These are phyloP conservation scores for Porcisia deanei DNA, from an alignment of 208 protist species.

Conservation along the genomic window DNA sequence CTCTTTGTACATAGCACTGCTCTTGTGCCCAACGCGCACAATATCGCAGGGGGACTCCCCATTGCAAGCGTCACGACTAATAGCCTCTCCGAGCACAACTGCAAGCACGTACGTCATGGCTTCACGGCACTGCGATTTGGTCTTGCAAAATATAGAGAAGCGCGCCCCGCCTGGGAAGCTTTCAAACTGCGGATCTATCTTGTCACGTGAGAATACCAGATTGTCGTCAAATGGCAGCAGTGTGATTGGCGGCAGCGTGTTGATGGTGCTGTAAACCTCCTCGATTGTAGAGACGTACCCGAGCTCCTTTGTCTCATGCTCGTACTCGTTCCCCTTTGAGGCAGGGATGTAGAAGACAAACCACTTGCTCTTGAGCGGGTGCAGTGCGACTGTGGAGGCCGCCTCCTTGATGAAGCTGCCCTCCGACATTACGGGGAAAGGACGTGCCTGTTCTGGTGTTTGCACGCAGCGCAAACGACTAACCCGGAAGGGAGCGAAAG, in stretches of 20 bases:
- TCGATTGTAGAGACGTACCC: constrained; percentile 80
- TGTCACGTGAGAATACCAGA: constrained; percentile 78
- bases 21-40: constrained; percentile 80
- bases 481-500: neutral
- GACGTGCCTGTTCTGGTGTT: neutral
- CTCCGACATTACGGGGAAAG: constrained; percentile 17
- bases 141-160: constrained; percentile 72
- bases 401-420: constrained; percentile 13
- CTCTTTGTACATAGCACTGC: constrained; percentile 54
- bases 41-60: constrained; percentile 58
- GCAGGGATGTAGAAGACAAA: constrained; percentile 78
- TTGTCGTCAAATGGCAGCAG: constrained; percentile 67
- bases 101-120: constrained; percentile 53
- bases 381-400: constrained; percentile 27
- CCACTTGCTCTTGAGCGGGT: constrained; percentile 82
- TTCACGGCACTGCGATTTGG: constrained; percentile 64
- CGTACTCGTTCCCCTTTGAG: constrained; percentile 47
- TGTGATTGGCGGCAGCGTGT: constrained; percentile 66
- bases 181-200: constrained; percentile 73
- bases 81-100: constrained; percentile 71
- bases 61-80: constrained; percentile 48
- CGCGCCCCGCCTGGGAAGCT: constrained; percentile 73
- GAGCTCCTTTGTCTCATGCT: constrained; percentile 54
- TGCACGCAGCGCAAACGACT: neutral
- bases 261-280: constrained; percentile 72